These are phyloP conservation scores for Sphaerostilbella broomeana DNA, from an alignment of 2,329 filamentous ascomycete species.

Conservation along the genomic window DNA sequence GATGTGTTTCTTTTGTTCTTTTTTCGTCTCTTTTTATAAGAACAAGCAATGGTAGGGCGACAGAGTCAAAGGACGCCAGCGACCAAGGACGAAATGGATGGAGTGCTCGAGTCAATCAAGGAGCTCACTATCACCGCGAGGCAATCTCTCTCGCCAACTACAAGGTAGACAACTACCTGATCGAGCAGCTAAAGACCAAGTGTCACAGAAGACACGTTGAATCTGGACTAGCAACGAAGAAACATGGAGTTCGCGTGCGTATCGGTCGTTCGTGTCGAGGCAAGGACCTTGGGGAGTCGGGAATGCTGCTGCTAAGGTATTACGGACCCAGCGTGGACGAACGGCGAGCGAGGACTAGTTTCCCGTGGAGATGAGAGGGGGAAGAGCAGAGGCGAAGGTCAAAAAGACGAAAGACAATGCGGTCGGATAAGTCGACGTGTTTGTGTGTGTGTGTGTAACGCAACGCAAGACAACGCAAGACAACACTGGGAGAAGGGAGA, in stretches of 20 bases:
- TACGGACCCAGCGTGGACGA: slow-evolving; percentile 21
- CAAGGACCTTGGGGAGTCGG: slow-evolving; percentile 14
- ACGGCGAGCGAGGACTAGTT: slow-evolving; percentile 20
- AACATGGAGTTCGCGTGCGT: slow-evolving; percentile 27
- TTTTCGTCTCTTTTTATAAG: no score
- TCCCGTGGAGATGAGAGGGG: slow-evolving; percentile 18
- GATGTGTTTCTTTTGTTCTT: slow-evolving; percentile 15
- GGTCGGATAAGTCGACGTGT: slow-evolving; percentile 21
- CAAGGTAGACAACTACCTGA: slow-evolving; percentile 16
- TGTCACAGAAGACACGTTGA: slow-evolving; percentile 28
- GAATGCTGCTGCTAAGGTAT: slow-evolving; percentile 19
- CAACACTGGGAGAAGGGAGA: slow-evolving; percentile 19
- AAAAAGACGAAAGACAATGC: slow-evolving; percentile 18
- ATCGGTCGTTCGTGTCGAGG: slow-evolving; percentile 18
- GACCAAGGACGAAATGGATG: slow-evolving; percentile 40
- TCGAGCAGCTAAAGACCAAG: slow-evolving; percentile 22
- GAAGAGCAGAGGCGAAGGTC: slow-evolving; percentile 25
- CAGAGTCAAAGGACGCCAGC: slow-evolving; percentile 50
- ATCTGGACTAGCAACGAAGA: slow-evolving; percentile 23
- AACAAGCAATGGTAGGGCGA: slow-evolving; percentile 12
- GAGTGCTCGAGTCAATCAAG: slow-evolving; percentile 33
- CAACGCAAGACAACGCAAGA: slow-evolving; percentile 21
- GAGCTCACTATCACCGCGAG: slow-evolving; percentile 44
- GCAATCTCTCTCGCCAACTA: slow-evolving; percentile 23
- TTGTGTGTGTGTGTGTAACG: slow-evolving; percentile 22